These are phyloP conservation scores for Benincasa hispida DNA, from an alignment of 306 rosid genomes.

Conservation along the genomic window DNA sequence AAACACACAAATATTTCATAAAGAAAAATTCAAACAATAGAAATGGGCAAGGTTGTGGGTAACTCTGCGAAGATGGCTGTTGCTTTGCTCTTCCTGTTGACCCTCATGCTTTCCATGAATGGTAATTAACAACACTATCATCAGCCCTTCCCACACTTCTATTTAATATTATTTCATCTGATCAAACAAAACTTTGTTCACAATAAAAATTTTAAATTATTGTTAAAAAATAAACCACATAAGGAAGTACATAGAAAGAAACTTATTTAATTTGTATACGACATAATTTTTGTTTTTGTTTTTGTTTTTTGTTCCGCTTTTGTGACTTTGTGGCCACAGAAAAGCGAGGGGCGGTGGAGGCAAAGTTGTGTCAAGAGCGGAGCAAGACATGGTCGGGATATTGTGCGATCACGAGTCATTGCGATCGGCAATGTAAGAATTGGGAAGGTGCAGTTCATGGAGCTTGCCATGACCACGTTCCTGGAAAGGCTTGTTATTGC, in stretches of 20 bases:
- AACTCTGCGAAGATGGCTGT: background rate
- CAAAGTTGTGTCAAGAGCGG: slow-evolving; percentile 10
- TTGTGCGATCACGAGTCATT: slow-evolving; percentile 8
- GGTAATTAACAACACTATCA: background rate
- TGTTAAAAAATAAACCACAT: no score
- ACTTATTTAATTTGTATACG: no score
- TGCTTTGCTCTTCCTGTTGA: background rate
- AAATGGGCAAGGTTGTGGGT: background rate
- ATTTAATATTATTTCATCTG: no score
- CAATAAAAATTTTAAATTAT: no score
- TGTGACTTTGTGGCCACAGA: background rate
- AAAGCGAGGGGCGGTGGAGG: slow-evolving; percentile 9
- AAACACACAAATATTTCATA: background rate
- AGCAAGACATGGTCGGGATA: slow-evolving; percentile 24
- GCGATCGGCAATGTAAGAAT: slow-evolving; percentile 19
- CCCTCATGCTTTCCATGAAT: background rate
- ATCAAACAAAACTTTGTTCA: no score
- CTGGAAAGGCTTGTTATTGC: slow-evolving; percentile 30
- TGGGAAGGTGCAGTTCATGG: slow-evolving; percentile 18
- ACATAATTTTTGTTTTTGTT: background rate
- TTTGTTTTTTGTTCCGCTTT: background rate
- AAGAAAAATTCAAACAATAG: background rate
- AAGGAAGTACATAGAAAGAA: background rate
- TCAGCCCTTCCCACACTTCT: no score
- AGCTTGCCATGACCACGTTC: slow-evolving; percentile 20